Base-by-base conservation (phyloP, 106 monocot species). In the Vanilla planifolia region DNA sequence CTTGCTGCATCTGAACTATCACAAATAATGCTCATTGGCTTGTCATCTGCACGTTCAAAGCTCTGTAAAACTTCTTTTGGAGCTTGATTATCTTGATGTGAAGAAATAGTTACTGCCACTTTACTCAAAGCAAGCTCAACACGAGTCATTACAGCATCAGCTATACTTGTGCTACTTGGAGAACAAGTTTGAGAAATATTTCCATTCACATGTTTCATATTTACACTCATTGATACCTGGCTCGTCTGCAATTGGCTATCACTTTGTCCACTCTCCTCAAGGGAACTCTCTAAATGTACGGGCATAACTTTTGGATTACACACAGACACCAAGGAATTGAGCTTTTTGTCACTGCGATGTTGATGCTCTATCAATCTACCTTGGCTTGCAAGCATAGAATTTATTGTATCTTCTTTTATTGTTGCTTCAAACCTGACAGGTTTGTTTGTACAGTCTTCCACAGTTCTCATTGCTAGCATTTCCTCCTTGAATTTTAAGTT, bases 401-500 rank as follows among this genome's bases (percentile, higher is more conserved):
- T 21, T 43, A 24, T 51, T 6, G 51, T 60, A n/a, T 68, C 80
- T 58, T 82, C 75, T 17, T 59, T 73, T 46, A 34, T 32, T 30
- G 32, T 3, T 48, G 67, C 79, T 55, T 55, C 51, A 55, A 26
- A 15, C 7, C 71, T 74, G 60, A 35, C 63, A 13, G 27, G 51
- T 65, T 61, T 77, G 55, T 26, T 60, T 13, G 65, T 26, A 28
- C 50, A 59, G 47, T 77, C 91, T 61, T 74, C 79, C 57, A 28
- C 44, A 10, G 61, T 53, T 61, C 39, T 82, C 39, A 52, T 36
- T 27, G 65, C 58, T 22, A 80, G 59, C 7, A 79, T 59, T 64
- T 87, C 85, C 64, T 92, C 92, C 60, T 78, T 88, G 13, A 53
- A 72, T 77, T 98, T 98, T 57, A 98, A 60, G 71, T 77, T 83